Base-by-base conservation (phyloP, 108 stramenopile genomes). In the Epithemia pelagica region DNA sequence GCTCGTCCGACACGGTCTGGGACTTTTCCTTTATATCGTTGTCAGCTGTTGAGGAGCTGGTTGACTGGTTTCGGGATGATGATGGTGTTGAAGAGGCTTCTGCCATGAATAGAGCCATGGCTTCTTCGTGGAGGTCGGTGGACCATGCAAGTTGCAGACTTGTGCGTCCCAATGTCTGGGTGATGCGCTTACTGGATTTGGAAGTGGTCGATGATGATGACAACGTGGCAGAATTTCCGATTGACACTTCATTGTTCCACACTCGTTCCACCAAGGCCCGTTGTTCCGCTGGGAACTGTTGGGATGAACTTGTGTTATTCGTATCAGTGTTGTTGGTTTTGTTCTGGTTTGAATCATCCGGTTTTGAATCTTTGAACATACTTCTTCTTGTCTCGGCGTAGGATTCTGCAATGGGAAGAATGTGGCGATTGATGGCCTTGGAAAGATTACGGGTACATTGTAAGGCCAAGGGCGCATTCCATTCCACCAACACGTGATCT, bases 371-470 rank as follows among this genome's bases (percentile, higher is more conserved):
- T n/a, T n/a, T n/a, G n/a, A n/a, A n/a, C n/a, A n/a, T n/a, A n/a
- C n/a, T n/a, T n/a, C n/a, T n/a, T n/a, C n/a, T n/a, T n/a, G n/a
- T n/a, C n/a, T n/a, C n/a, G n/a, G n/a, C n/a, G n/a, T n/a, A n/a
- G n/a, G n/a, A n/a, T n/a, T n/a, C n/a, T n/a, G n/a, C 10, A 46
- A 58, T 58, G 56, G 56, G 56, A 7, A 26, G 26, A 23, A 58
- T 27, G 56, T 58, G 56, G 15, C 21, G 56, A 27, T 58, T 58
- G 18, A 58, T n/a, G 26, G 56, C 56, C 21, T 58, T 58, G 7
- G 25, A 26, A 27, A 58, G 56, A 58, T 8, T 58, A 27, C 56
- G 56, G 21, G 56, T 58, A 46, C 37, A 46, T 10, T 15, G 37
- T 21, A 58, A 27, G 22, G 56, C 56, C 56, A 58, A 27, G 15